These are phyloP conservation scores for Paramyrothecium roridum DNA, from an alignment of 2,329 filamentous ascomycete species.

Conservation along the genomic window DNA sequence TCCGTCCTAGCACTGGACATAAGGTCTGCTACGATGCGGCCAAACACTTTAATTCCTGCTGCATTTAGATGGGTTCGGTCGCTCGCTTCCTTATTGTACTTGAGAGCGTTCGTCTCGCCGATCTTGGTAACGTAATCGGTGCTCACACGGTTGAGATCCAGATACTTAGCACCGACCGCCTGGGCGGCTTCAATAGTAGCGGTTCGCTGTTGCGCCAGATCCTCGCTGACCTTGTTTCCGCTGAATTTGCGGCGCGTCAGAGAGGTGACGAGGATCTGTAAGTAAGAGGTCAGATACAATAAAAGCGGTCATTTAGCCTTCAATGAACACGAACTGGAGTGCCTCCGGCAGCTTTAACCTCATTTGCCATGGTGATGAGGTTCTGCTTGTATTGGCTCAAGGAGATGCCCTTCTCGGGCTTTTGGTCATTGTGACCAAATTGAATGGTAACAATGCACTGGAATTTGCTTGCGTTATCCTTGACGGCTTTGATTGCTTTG, in stretches of 20 bases:
- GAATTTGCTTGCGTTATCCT: conserved; percentile 31
- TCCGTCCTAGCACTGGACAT: conserved; percentile 22
- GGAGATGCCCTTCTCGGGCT: conserved; percentile 40
- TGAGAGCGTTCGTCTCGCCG: conserved; percentile 37
- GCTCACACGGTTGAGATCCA: conserved; percentile 50
- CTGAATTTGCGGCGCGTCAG: conserved; percentile 46
- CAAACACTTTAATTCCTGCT: conserved; percentile 51
- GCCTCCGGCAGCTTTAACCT: conserved; percentile 39
- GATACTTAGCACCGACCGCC: conserved; percentile 27
- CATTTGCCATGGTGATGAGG: conserved; percentile 41
- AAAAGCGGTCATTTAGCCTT: background rate
- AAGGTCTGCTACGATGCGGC: conserved; percentile 51
- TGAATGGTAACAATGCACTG: conserved; percentile 29
- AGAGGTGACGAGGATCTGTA: conserved; percentile 32
- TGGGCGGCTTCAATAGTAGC: conserved; percentile 44
- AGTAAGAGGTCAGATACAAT: background rate
- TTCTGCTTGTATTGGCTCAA: conserved; percentile 47
- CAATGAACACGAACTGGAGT: conserved; percentile 30
- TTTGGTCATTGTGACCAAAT: conserved; percentile 64
- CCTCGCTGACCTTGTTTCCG: conserved; percentile 33
- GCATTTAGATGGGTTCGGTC: conserved; percentile 56
- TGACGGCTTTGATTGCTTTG: conserved; percentile 39
- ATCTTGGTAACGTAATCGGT: conserved; percentile 48
- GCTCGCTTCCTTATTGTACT: conserved; percentile 38
- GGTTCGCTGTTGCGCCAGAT: conserved; percentile 41